These are phyloP conservation scores for Nasturtium officinale DNA, from an alignment of 345 rosid genomes.

Conservation along the genomic window DNA sequence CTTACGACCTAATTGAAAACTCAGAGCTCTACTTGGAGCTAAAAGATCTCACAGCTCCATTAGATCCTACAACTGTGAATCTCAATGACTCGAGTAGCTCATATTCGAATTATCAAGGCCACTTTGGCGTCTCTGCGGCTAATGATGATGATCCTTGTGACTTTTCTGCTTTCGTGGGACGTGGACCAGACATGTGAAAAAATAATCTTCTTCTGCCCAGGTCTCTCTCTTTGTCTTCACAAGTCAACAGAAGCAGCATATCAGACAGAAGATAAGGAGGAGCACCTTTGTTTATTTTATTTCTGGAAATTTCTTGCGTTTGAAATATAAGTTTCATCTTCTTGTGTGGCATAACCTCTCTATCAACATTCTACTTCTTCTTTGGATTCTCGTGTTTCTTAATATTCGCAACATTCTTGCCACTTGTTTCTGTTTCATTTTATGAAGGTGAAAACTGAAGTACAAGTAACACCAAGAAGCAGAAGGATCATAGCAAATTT, in stretches of 20 bases:
- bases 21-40: conserved; percentile 39
- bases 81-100: conserved; percentile 2
- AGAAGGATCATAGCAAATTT: background rate
- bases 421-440: background rate
- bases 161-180: conserved; percentile 17
- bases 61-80: conserved; percentile 19
- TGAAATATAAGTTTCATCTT: background rate
- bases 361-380: background rate
- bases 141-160: conserved; percentile 30
- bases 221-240: conserved; percentile 5
- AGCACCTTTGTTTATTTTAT: background rate
- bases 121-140: conserved; percentile 26
- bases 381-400: background rate
- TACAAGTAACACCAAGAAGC: background rate
- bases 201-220: conserved; percentile 2
- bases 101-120: conserved; percentile 13
- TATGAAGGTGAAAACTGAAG: too few species aligned
- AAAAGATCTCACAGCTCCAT: conserved; percentile 36
- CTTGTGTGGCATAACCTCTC: background rate
- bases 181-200: conserved; percentile 16
- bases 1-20: conserved; percentile 36
- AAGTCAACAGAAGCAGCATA: background rate
- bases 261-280: background rate
- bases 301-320: background rate
- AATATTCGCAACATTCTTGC: background rate